phyloP scores from a whole-genome alignment of 108 stramenopile genomes.

The Chaetoceros tenuissimus region DNA sequence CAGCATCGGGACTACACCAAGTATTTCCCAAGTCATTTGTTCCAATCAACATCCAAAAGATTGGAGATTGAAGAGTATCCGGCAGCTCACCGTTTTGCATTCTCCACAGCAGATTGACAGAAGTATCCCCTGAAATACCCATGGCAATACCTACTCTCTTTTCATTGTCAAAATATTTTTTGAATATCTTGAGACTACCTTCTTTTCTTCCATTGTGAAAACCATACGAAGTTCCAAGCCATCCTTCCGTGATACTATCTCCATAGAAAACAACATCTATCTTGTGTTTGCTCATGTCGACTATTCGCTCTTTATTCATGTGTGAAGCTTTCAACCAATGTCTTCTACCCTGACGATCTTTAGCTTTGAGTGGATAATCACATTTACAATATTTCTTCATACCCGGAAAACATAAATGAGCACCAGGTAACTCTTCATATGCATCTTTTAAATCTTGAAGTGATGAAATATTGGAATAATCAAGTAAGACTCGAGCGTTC shows the following conservation, averaged over 20 bases:
- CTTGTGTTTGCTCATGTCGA: conserved; percentile 14
- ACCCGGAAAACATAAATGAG: conserved; percentile 26
- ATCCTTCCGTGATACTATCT: conserved; percentile 51
- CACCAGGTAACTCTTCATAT: too few species aligned
- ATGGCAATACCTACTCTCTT: conserved; percentile 48
- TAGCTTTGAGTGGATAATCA: conserved; percentile 46
- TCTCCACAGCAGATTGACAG: conserved; percentile 44
- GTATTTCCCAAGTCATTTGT: conserved; percentile 50
- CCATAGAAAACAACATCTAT: conserved; percentile 72
- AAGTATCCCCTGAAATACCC: conserved; percentile 59
- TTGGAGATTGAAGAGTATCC: conserved; percentile 18
- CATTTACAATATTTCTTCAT: conserved; percentile 40
- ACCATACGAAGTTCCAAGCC: conserved; percentile 35
- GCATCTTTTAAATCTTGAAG: too few species aligned
- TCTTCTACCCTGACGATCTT: conserved; percentile 6
- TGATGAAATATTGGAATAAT: too few species aligned
- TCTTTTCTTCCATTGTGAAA: conserved; percentile 1
- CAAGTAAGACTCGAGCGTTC: too few species aligned
- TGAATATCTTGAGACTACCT: conserved; percentile 22
- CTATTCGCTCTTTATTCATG: conserved; percentile 35
- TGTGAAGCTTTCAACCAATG: conserved; percentile 38
- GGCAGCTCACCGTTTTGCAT: conserved; percentile 68
- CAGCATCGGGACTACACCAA: conserved; percentile 58
- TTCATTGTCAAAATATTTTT: conserved; percentile 34
- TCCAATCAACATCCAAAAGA: conserved; percentile 46